Conservation (phyloP, 768 basidiomycete genomes). For the Kwoniella pini region DNA sequence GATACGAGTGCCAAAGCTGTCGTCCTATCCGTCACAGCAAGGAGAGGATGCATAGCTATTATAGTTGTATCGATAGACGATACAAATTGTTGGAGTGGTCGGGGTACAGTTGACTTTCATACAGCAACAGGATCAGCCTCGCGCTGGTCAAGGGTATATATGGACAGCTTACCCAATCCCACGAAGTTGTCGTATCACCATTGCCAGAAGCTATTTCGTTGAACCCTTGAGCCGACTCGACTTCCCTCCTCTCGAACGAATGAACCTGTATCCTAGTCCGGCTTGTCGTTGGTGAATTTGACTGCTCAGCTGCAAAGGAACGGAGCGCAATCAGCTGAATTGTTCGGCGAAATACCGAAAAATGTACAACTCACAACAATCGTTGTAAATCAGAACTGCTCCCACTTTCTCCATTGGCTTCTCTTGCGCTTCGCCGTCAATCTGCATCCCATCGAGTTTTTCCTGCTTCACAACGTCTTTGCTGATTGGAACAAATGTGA, state of each 20-base stretch:
- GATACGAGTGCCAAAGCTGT: slow-evolving; percentile 25
- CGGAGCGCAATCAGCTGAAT: not conserved
- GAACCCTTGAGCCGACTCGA: slow-evolving; percentile 37
- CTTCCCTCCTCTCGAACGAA: slow-evolving; percentile 27
- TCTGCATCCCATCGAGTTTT: not conserved
- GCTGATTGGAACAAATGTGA: slow-evolving; percentile 18
- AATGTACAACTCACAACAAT: slow-evolving; percentile 16
- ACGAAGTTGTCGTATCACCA: slow-evolving; percentile 13
- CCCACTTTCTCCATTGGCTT: slow-evolving; percentile 8
- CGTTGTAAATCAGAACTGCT: slow-evolving; percentile 22
- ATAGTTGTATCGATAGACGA: slow-evolving; percentile 19
- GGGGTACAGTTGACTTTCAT: slow-evolving; percentile 12
- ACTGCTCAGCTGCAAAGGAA: not conserved
- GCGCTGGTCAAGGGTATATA: too few species aligned
- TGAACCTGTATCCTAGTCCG: slow-evolving; percentile 16
- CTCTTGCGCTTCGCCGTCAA: slow-evolving; percentile 1
- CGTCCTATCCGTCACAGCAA: slow-evolving; percentile 15
- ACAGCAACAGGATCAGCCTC: too few species aligned
- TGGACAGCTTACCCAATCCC: slow-evolving; percentile 37
- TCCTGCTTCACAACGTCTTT: not conserved
- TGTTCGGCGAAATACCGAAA: too few species aligned
- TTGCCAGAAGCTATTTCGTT: slow-evolving; percentile 23
- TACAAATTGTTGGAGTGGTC: not conserved
- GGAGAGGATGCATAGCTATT: slow-evolving; percentile 26
- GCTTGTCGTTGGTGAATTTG: not conserved